A percentile compares a stretch with the other conserved stretches of the same genome.
phyloP scores from a whole-genome alignment of 2,329 filamentous ascomycete species.

The Huntiella bhutanensis region DNA sequence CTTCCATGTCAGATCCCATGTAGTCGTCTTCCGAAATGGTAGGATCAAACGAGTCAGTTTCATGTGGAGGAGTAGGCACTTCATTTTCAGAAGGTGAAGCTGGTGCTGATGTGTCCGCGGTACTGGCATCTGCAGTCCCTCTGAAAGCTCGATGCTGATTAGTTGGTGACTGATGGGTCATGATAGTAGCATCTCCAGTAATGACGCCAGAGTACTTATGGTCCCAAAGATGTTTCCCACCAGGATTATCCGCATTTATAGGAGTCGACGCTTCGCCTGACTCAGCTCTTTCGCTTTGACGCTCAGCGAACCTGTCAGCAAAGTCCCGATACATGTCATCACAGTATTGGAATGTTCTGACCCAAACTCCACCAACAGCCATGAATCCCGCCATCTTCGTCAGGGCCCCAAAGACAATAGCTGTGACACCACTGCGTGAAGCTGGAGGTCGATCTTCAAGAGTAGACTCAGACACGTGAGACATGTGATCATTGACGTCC shows the following conservation, averaged over 20 bases:
- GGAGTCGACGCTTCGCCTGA: slow-evolving; percentile 16
- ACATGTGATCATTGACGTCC: slow-evolving; percentile 39
- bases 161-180: slow-evolving; percentile 11
- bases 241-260: slow-evolving; percentile 18
- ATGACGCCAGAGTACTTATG: slow-evolving; percentile 18
- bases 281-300: slow-evolving; percentile 13
- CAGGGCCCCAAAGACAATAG: slow-evolving; percentile 30
- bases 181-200: slow-evolving; percentile 26
- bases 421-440: slow-evolving; percentile 24
- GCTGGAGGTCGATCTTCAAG: slow-evolving; percentile 14
- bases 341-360: slow-evolving; percentile 32
- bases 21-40: background rate
- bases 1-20: background rate
- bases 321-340: slow-evolving; percentile 29
- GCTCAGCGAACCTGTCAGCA: slow-evolving; percentile 21
- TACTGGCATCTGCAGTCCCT: background rate
- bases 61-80: slow-evolving; percentile 7
- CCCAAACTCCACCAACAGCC: slow-evolving; percentile 38
- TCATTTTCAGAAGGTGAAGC: slow-evolving; percentile 6
- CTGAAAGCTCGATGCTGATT: slow-evolving; percentile 1
- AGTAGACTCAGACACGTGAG: slow-evolving; percentile 18
- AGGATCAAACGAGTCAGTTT: background rate
- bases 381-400: slow-evolving; percentile 31
- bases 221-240: slow-evolving; percentile 11
- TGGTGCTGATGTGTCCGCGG: background rate